phyloP scores from a whole-genome alignment of 345 rosid species.

The Zanthoxylum bungeanum region DNA sequence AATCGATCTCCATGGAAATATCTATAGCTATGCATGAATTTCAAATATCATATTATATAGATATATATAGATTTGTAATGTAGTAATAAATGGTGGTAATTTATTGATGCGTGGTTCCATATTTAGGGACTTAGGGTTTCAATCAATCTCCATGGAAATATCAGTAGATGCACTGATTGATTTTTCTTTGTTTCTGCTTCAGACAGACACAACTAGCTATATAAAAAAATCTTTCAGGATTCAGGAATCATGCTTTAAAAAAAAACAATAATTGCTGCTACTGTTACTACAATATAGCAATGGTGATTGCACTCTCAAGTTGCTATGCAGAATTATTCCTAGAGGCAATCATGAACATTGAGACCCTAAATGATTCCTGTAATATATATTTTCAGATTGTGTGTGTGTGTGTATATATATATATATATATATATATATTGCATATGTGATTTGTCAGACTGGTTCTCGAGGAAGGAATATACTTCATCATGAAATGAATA shows the following conservation, averaged over 20 bases:
- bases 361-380: conserved; percentile 25
- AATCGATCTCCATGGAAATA: too few relatives aligned
- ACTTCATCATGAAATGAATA: neutral
- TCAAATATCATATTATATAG: too few relatives aligned
- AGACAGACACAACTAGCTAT: neutral
- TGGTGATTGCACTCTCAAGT: neutral
- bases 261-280: neutral
- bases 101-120: neutral
- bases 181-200: neutral
- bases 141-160: neutral
- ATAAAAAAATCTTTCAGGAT: neutral
- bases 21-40: too few relatives aligned
- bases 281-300: neutral
- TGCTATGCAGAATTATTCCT: neutral
- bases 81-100: neutral
- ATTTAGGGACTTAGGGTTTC: neutral
- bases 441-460: neutral
- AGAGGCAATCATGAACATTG: conserved; percentile 25
- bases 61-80: too few relatives aligned
- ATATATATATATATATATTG: too few relatives aligned
- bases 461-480: neutral
- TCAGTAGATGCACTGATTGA: neutral
- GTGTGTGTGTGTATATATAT: too few relatives aligned
- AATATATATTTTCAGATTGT: conserved; percentile 2
- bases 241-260: neutral